Evolutionary conservation across 179 eudicot genomes (phyloP).

Genomic region (Corrigiola litoralis): DNA sequence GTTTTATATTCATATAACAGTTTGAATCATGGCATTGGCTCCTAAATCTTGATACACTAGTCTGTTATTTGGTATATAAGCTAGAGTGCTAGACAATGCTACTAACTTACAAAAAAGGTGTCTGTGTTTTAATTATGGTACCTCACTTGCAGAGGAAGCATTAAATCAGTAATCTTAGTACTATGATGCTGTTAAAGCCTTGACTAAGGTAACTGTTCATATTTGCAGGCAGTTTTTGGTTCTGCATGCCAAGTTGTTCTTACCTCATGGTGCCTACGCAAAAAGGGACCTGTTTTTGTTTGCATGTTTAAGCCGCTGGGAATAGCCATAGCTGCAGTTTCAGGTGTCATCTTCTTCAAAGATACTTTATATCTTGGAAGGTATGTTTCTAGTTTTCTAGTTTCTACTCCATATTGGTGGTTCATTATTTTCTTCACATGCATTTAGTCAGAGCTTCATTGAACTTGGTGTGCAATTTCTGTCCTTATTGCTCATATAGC

Average conservation of each 20-base stretch:
- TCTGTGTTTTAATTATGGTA: neutral
- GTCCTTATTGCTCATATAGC: neutral
- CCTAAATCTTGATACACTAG: neutral
- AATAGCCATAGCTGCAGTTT: conserved; percentile 35
- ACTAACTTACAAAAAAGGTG: too few species aligned
- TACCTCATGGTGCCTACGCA: conserved; percentile 40
- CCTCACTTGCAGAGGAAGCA: neutral
- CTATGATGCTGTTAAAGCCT: neutral
- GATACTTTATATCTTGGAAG: conserved; percentile 63
- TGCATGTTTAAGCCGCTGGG: conserved; percentile 50
- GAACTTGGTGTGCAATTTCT: neutral
- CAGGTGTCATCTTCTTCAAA: conserved; percentile 30
- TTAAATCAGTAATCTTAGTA: neutral
- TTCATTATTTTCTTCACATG: neutral
- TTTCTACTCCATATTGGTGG: neutral
- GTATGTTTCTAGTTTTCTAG: too few species aligned
- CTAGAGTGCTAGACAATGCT: neutral
- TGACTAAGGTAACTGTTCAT: neutral
- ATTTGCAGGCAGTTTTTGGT: conserved; percentile 35
- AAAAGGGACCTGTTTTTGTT: conserved; percentile 50
- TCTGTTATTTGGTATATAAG: neutral
- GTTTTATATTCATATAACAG: neutral
- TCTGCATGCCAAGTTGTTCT: conserved; percentile 45
- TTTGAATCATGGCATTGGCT: neutral
- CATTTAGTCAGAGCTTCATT: neutral